Evolutionary conservation across 2,329 filamentous ascomycete species (phyloP), one percentile per base, ranked within the genome.

Genomic region (Fusarium illudens): DNA sequence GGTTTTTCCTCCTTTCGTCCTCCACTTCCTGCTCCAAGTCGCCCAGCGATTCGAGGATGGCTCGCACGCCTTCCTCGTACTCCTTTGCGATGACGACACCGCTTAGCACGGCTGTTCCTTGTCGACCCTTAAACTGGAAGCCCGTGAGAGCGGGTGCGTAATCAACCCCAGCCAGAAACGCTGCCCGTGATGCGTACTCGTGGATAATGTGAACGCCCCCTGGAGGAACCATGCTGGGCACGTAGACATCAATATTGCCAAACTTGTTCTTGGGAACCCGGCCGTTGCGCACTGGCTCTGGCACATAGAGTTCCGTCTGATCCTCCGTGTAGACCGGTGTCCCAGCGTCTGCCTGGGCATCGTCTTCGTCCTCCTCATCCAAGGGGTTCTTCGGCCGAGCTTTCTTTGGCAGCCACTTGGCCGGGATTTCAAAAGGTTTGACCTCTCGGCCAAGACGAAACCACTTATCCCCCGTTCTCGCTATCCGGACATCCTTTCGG

Each of bases 171-270:
- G 97, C 78, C 2, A 94, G 80, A 59, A 86, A 88, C 1, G 94
- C 93, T 2, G 95, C 95, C 52, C 87, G 86, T 2, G 87, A 83
- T 1, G 92, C 90, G 52, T 90, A 73, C 48, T 85, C 80, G 60
- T 84, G 80, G 6, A 78, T 73, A 22, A 98, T 82, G 76, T 98
- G 93, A 2, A 89, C 85, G 2, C 92, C 94, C 0, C 96, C 95
- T 37, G 81, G 79, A 0, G 96, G 96, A 1, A 98, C 84, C 96
- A 99, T 98, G 65, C 89, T 93, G 0, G 93, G 90, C 11, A 97
- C 94, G 76, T 95, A 98, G 36, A 97, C 87, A 74, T 98, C 96
- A 62, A 98, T 90, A 75, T 99, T 99, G 11, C 94, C 94, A 77
- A 93, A 99, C 17, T 91, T 90, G 75, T 99, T 99, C 79, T 93